Percentiles rank a stretch among this genome's conserved stretches.
Conservation (phyloP, 495 filamentous ascomycete species). For the Pyrenopolyporus hunteri region DNA sequence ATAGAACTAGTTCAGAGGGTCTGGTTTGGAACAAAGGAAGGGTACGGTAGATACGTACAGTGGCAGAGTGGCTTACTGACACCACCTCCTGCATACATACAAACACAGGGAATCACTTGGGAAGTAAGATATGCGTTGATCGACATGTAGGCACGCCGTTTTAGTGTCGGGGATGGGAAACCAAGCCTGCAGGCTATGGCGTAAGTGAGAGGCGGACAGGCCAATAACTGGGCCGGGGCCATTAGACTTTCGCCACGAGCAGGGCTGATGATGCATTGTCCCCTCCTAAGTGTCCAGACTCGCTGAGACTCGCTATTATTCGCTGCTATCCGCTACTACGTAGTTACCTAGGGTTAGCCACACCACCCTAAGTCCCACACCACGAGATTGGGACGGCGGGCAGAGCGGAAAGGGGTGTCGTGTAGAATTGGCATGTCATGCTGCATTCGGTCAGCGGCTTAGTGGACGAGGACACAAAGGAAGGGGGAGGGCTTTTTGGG, state of each 20-base stretch:
- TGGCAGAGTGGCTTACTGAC: not conserved
- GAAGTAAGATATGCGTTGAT: conserved; percentile 42
- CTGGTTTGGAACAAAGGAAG: conserved; percentile 15
- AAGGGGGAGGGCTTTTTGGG: conserved; percentile 4
- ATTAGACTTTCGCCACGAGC: conserved; percentile 38
- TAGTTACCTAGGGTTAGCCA: conserved; percentile 29
- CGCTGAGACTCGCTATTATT: conserved; percentile 11
- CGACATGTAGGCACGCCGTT: conserved; percentile 43
- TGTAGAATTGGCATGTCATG: conserved; percentile 36
- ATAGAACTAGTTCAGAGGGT: conserved; percentile 30
- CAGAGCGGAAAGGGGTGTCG: conserved; percentile 19
- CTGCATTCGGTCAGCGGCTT: conserved; percentile 35
- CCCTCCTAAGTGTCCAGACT: conserved; percentile 9
- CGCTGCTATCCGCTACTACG: conserved; percentile 24
- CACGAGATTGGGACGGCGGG: conserved; percentile 16
- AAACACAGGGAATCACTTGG: conserved; percentile 4
- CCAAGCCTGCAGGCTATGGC: conserved; percentile 44
- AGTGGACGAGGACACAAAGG: conserved; percentile 28
- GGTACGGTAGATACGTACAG: conserved; percentile 18
- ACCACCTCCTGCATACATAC: conserved; percentile 31
- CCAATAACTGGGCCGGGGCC: conserved; percentile 35
- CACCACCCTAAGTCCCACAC: conserved; percentile 13
- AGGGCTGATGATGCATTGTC: conserved; percentile 41
- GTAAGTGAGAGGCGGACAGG: conserved; percentile 34
- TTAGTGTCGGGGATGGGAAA: conserved; percentile 41